phyloP scores from a whole-genome alignment of 345 rosid species.

The Arabidopsis thaliana region DNA sequence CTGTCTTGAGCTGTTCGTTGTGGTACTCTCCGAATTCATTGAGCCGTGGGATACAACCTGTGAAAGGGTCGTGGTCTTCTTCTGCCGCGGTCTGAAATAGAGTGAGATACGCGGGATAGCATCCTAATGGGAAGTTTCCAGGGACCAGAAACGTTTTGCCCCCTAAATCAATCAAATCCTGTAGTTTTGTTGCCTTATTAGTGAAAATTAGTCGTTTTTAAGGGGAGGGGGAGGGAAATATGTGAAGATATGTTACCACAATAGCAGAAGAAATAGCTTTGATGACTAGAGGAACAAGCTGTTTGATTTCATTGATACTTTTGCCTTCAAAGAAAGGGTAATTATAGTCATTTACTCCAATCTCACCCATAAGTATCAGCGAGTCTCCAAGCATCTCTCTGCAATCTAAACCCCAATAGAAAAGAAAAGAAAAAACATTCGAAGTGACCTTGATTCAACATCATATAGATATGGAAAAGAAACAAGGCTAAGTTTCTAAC shows the following conservation, averaged over 20 bases:
- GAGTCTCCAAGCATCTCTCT: slow-evolving; percentile 42
- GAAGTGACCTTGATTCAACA: not conserved
- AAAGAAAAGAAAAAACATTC: not conserved
- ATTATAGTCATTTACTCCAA: slow-evolving; percentile 59
- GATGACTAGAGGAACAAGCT: slow-evolving; percentile 46
- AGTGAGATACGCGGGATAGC: slow-evolving; percentile 43
- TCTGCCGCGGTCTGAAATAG: slow-evolving; percentile 27
- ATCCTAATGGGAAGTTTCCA: slow-evolving; percentile 53
- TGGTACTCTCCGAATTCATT: slow-evolving; percentile 50
- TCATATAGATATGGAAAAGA: not conserved
- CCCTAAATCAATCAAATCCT: slow-evolving; percentile 57
- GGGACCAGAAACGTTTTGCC: slow-evolving; percentile 54
- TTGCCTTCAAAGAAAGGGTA: slow-evolving; percentile 39
- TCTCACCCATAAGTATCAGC: slow-evolving; percentile 59
- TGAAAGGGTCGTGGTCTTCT: slow-evolving; percentile 45
- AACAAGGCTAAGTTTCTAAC: slow-evolving; percentile 12
- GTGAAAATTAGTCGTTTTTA: not conserved
- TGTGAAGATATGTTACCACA: slow-evolving; percentile 40
- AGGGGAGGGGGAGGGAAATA: not conserved
- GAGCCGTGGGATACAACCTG: slow-evolving; percentile 53
- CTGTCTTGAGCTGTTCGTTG: slow-evolving; percentile 46
- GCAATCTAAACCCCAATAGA: slow-evolving; percentile 43
- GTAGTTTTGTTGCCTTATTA: slow-evolving; percentile 8
- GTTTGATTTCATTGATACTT: slow-evolving; percentile 34
- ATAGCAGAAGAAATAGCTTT: slow-evolving; percentile 46